Conservation (phyloP, 495 filamentous ascomycete species). For the Penicillium desertorum region DNA sequence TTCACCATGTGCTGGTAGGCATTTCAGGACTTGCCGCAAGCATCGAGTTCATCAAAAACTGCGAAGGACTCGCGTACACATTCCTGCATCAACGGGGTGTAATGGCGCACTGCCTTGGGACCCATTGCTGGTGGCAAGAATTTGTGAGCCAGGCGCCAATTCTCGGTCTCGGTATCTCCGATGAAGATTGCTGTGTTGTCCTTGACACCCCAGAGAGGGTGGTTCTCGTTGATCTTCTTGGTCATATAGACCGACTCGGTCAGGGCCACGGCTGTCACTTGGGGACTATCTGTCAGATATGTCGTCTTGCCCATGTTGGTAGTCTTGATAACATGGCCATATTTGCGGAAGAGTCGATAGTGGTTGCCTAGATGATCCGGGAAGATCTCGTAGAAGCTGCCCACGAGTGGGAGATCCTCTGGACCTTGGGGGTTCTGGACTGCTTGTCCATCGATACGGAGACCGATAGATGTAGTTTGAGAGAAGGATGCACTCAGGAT, state of each 20-base stretch:
- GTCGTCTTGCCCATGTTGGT: constrained; percentile 52
- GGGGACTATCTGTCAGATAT: constrained; percentile 52
- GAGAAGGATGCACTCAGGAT: constrained; percentile 24
- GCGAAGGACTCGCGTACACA: constrained; percentile 38
- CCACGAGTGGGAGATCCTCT: constrained; percentile 47
- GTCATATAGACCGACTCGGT: constrained; percentile 49
- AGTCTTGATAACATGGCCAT: constrained; percentile 56
- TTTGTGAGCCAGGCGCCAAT: constrained; percentile 51
- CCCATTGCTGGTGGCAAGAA: constrained; percentile 54
- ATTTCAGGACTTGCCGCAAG: constrained; percentile 48
- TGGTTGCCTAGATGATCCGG: constrained; percentile 61
- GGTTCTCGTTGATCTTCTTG: constrained; percentile 50
- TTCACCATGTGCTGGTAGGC: constrained; percentile 60
- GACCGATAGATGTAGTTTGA: constrained; percentile 29
- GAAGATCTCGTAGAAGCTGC: constrained; percentile 55
- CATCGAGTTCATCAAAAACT: constrained; percentile 53
- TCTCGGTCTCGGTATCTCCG: constrained; percentile 49
- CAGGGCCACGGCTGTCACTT: constrained; percentile 38
- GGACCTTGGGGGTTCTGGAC: constrained; percentile 49
- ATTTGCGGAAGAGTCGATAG: constrained; percentile 53
- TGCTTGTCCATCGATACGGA: constrained; percentile 46
- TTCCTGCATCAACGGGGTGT: constrained; percentile 50
- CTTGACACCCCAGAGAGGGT: constrained; percentile 52
- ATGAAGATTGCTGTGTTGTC: constrained; percentile 53
- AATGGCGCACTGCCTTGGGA: constrained; percentile 56